A percentile compares a stretch with the other conserved stretches of the same genome.
These are phyloP conservation scores for Blastobotrys buckinghamii DNA, from an alignment of 1,139 yeast genomes.

Conservation along the genomic window DNA sequence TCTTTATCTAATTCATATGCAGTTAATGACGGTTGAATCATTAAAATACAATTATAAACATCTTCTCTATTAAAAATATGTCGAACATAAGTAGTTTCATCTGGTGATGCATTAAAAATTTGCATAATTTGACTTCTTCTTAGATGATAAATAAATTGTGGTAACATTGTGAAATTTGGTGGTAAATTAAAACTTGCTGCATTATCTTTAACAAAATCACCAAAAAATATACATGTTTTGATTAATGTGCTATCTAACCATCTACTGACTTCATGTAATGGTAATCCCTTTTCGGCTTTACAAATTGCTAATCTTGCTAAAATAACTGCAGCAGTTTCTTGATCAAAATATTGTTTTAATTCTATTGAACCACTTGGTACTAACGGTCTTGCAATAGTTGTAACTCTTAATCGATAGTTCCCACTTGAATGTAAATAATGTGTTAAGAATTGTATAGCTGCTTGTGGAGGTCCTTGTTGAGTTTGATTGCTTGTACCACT, in stretches of 20 bases:
- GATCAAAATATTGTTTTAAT: constrained; percentile 47
- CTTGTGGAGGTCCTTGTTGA: constrained; percentile 19
- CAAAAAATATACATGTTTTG: constrained; percentile 70
- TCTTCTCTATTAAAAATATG: constrained; percentile 66
- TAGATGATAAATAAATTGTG: constrained; percentile 69
- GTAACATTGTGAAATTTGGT: constrained; percentile 62
- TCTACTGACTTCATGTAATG: constrained; percentile 59
- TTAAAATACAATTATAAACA: constrained; percentile 55
- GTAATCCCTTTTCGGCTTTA: constrained; percentile 45
- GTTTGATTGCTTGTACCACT: constrained; percentile 22
- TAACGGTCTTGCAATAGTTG: constrained; percentile 34
- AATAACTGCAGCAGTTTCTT: constrained; percentile 63
- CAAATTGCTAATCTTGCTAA: constrained; percentile 50
- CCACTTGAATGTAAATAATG: constrained; percentile 56
- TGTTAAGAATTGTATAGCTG: constrained; percentile 58
- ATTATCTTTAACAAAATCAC: constrained; percentile 64
- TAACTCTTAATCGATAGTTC: constrained; percentile 40
- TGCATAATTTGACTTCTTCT: constrained; percentile 65
- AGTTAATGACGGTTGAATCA: constrained; percentile 72
- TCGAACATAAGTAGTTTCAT: constrained; percentile 66
- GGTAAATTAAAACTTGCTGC: constrained; percentile 65
- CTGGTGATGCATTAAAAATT: constrained; percentile 74
- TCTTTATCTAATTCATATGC: constrained; percentile 53
- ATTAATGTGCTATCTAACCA: constrained; percentile 73
- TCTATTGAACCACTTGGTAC: constrained; percentile 13